Conservation (phyloP, 192 early-diverging fungal species). For the Geranomyces michiganensis region DNA sequence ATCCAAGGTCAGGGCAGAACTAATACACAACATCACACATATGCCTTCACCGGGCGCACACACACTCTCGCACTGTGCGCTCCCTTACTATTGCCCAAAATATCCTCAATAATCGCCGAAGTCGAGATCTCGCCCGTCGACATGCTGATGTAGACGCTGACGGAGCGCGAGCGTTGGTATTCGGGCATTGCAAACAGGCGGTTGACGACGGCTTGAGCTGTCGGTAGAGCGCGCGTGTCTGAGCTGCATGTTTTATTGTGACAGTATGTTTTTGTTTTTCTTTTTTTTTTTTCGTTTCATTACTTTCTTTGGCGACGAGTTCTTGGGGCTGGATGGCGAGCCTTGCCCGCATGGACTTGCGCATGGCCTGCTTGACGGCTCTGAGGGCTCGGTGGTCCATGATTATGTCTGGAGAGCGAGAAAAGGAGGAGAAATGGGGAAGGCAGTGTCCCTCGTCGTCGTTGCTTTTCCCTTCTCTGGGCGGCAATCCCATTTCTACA, state of each 20-base stretch:
- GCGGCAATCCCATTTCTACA: no score
- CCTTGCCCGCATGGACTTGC: conserved; percentile 28
- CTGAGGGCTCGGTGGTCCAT: conserved; percentile 9
- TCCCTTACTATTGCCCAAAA: conserved; percentile 19
- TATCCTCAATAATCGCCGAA: conserved; percentile 26
- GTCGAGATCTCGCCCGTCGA: conserved; percentile 29
- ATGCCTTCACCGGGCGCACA: background rate
- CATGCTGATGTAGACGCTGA: conserved; percentile 38
- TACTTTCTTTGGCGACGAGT: conserved; percentile 21
- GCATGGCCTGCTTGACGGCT: conserved; percentile 27
- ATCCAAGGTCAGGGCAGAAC: no score
- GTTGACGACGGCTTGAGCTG: conserved; percentile 20
- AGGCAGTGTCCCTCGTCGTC: no score
- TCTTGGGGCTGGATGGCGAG: conserved; percentile 22
- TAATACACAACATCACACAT: background rate
- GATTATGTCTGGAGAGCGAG: background rate
- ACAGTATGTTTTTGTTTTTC: background rate
- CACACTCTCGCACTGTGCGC: no score
- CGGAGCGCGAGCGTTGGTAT: conserved; percentile 10
- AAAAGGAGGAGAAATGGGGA: no score
- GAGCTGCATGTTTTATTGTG: background rate
- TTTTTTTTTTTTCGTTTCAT: no score
- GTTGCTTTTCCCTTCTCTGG: no score
- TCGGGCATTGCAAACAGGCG: conserved; percentile 19
- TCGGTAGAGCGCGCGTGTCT: no score